Percentiles rank a stretch among this genome's conserved stretches.
Conservation (phyloP, 2,329 filamentous ascomycete genomes). For the Aspergillus persii region DNA sequence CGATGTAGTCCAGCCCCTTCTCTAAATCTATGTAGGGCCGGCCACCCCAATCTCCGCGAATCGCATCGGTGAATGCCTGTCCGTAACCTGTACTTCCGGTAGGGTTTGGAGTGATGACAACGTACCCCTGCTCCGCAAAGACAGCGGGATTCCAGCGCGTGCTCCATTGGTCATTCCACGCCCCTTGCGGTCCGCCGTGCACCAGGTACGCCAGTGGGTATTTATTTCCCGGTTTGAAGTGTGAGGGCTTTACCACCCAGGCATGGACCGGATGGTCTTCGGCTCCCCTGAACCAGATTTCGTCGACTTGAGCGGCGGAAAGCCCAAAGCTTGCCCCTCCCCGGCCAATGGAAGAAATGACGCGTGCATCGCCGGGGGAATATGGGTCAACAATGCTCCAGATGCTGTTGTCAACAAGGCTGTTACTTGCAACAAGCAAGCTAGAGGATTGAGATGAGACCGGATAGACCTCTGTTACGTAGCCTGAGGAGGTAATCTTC, state of each 20-base stretch:
- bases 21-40: constrained; percentile 56
- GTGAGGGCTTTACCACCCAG: constrained; percentile 49
- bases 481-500: constrained; percentile 42
- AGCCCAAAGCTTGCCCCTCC: constrained; percentile 42
- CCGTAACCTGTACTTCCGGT: constrained; percentile 60
- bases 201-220: constrained; percentile 56
- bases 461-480: constrained; percentile 39
- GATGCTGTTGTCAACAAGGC: constrained; percentile 44
- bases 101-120: constrained; percentile 59
- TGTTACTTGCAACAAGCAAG: constrained; percentile 44
- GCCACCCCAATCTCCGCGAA: constrained; percentile 54
- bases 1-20: constrained; percentile 53
- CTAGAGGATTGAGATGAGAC: constrained; percentile 34
- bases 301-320: constrained; percentile 41
- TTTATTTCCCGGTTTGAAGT: constrained; percentile 45
- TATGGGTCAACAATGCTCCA: constrained; percentile 43
- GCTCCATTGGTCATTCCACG: constrained; percentile 56
- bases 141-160: constrained; percentile 55
- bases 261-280: constrained; percentile 44
- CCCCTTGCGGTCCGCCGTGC: constrained; percentile 52
- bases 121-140: constrained; percentile 61
- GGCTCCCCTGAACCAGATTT: constrained; percentile 48
- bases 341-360: constrained; percentile 40
- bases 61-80: constrained; percentile 52
- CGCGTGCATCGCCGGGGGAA: constrained; percentile 24